A percentile compares a stretch with the other conserved stretches of the same genome.
Evolutionary conservation across 2,329 filamentous ascomycete species (phyloP).

Genomic region (Penicillium rolfsii): DNA sequence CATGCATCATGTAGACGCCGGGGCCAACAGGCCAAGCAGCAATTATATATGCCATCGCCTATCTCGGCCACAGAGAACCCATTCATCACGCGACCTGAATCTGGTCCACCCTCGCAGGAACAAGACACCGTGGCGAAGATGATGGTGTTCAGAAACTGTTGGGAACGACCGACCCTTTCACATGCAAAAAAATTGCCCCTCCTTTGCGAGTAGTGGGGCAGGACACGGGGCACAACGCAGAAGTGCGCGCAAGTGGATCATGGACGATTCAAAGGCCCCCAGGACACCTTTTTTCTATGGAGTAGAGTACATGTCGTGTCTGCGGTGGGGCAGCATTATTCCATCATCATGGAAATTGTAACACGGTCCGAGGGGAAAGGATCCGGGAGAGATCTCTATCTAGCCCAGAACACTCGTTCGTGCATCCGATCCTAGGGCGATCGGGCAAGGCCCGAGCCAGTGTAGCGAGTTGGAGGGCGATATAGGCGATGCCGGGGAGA

Average conservation of each 20-base stretch:
- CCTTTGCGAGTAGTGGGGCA: constrained; percentile 9
- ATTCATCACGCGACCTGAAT: constrained; percentile 1
- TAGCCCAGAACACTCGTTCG: neutral
- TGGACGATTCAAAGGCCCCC: neutral
- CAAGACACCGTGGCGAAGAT: neutral
- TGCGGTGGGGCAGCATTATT: neutral
- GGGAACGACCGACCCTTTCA: constrained; percentile 10
- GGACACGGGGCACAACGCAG: neutral
- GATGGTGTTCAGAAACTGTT: neutral
- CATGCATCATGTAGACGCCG: neutral
- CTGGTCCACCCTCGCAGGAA: neutral
- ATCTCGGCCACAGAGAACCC: constrained; percentile 1
- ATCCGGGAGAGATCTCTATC: neutral
- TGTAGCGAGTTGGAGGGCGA: neutral
- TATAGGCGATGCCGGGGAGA: neutral
- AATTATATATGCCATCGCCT: neutral
- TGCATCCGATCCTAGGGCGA: neutral
- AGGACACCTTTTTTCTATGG: neutral
- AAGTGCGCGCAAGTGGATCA: neutral
- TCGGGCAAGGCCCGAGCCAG: neutral
- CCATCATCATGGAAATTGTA: neutral
- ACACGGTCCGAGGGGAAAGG: neutral
- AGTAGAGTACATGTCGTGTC: neutral
- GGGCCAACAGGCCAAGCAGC: constrained; percentile 1
- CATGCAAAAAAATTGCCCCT: constrained; percentile 13